Evolutionary conservation across 306 rosid genomes (phyloP), one percentile per base, ranked within the genome.

Genomic region (Castanea mollissima): DNA sequence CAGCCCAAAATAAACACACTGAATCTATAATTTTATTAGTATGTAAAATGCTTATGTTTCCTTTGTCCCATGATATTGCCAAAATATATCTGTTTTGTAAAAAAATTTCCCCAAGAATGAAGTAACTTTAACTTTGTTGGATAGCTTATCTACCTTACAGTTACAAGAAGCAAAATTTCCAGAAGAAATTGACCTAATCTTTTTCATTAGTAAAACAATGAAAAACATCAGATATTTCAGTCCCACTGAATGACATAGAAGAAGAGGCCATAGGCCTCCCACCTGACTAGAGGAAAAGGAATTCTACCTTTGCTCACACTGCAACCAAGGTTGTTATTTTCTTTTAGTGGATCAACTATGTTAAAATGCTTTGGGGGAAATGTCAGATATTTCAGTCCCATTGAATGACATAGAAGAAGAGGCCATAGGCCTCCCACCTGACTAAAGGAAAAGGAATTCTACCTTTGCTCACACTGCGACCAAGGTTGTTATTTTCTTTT

Each of bases 391-490:
- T 68, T 68, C 25, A 10, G 25, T 11, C 52, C 19, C 35, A 35
- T 34, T 46, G 72, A 19, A 35, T 68, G 72, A 19, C 15, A 11
- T 41, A 41, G 32, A 59, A 59, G 65, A 59, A 59, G 18, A 21
- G 52, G 38, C 69, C 38, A 63, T 63, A 25, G 19, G 69, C 69
- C 69, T 29, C 69, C 69, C 38, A 29, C 38, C 11, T 35, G 14
- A 35, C 73, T 35, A 60, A 57, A 68, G 73, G 73, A 73, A 25
- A 67, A 60, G n/a, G 35, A 73, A 12, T 60, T 32, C 77, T 65
- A 85, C 91, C 87, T 85, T 82, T 82, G 77, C 55, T 85, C 23
- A 87, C 91, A 80, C 90, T 87, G 25, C 90, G 88, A 41, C 90
- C 90, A 64, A 85, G 90, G 77, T 87, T 87, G 81, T 87, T 87